Percentiles rank a stretch among this genome's conserved stretches.
These are phyloP conservation scores for Kwoniella dejecticola DNA, from an alignment of 768 basidiomycete genomes.

Conservation along the genomic window DNA sequence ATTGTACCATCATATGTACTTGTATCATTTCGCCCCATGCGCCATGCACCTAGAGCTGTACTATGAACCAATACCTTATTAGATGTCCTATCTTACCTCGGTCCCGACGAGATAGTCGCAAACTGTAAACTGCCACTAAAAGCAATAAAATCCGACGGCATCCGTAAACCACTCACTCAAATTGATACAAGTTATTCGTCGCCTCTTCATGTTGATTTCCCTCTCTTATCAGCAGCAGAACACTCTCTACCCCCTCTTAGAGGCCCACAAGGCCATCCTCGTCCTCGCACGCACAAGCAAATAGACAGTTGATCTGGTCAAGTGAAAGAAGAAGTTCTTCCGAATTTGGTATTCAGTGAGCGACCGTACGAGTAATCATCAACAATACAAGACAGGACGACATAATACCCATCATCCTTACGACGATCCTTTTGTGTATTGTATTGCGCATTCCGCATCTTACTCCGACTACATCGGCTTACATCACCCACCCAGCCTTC, in stretches of 20 bases:
- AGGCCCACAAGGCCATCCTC: slow-evolving; percentile 14
- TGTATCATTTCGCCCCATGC: not conserved
- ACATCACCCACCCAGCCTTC: not conserved
- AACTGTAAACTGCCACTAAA: no score
- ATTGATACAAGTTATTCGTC: not conserved
- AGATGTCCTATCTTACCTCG: not conserved
- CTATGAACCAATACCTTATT: no score
- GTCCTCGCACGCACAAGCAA: not conserved
- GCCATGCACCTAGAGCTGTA: no score
- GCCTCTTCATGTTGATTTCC: not conserved
- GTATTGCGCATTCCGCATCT: not conserved
- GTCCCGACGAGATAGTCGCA: not conserved
- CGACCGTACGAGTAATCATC: not conserved
- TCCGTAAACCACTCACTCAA: not conserved
- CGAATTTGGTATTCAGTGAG: no score
- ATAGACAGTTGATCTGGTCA: no score
- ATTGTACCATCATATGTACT: not conserved
- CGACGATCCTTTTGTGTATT: not conserved
- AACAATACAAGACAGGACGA: not conserved
- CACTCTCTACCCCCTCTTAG: slow-evolving; percentile 9
- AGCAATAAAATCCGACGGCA: not conserved
- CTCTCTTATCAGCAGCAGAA: slow-evolving; percentile 3
- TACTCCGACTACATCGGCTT: slow-evolving; percentile 4
- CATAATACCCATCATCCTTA: not conserved
- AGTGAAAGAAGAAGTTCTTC: no score